Base-by-base conservation (phyloP, 768 basidiomycete species). In the Trametes gibbosa region DNA sequence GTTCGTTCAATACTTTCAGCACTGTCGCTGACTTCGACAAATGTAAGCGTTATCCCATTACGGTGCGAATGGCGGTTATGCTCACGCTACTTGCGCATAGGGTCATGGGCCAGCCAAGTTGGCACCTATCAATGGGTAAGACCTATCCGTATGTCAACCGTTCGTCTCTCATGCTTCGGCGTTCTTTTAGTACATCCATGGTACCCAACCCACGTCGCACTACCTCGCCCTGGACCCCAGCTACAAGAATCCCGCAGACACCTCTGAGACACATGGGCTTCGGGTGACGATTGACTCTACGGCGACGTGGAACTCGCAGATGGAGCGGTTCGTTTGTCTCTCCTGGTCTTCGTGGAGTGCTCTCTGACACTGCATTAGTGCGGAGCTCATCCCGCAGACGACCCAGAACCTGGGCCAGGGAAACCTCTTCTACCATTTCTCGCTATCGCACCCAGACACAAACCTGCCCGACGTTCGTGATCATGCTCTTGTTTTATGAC, bases 381-480 rank as follows among this genome's bases (percentile, higher is more conserved):
- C 66, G 6, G 72, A 74, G 51, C 66, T 75, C 19, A 73, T 75
- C 45, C 71, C 73, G 2, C 71, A 77, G 68, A 84, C 82, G 25
- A 75, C 73, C 13, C 69, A 74, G 50, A 85, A 85, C 69, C 72
- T 86, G 23, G 83, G 85, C 2, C 73, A 77, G 13, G 84, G 84
- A 0, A 78, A 82, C 56, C 67, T 84, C 54, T 85, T 78, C 73
- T 85, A 85, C 70, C 84, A 85, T 72, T 85, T 85, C 73, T 84
- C 83, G 0, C 66, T 85, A 42, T 79, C 73, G 73, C 78, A 73
- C 35, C 70, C 76, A 24, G 62, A 65, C n/a, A 79, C 78, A 9
- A 84, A 83, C 66, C 72, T 77, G 4, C 82, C 83, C 3, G 79
- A 82, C 60, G 82, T 83, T 61, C 24, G 49, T 48, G 14, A 29